A percentile compares a stretch with the other conserved stretches of the same genome.
Evolutionary conservation across 352 stramenopile species (phyloP).

Genomic region (Globisporangium paddicum): DNA sequence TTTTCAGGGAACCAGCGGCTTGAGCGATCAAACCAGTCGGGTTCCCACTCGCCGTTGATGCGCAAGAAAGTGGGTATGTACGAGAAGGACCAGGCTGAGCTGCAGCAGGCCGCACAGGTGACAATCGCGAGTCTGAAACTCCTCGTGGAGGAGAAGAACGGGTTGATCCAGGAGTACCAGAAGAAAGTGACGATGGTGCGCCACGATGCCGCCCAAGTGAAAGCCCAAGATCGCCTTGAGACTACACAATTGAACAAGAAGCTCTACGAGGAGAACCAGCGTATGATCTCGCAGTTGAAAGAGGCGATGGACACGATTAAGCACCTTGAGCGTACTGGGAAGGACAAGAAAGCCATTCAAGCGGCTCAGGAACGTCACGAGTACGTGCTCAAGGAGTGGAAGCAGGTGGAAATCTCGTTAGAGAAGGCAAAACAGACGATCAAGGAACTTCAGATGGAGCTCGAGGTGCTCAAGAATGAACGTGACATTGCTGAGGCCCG

Average conservation of each 20-base stretch:
- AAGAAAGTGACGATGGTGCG: constrained; percentile 45
- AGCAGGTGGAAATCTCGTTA: constrained; percentile 56
- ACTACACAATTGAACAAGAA: constrained; percentile 55
- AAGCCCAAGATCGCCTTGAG: constrained; percentile 51
- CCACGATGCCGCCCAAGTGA: constrained; percentile 37
- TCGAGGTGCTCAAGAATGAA: constrained; percentile 49
- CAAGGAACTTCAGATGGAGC: constrained; percentile 54
- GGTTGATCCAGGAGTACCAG: constrained; percentile 54
- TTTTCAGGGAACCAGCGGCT: constrained; percentile 17
- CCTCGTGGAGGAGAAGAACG: constrained; percentile 76
- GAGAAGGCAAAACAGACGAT: constrained; percentile 40
- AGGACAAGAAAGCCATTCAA: constrained; percentile 50
- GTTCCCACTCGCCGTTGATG: constrained; percentile 37
- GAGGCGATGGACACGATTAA: constrained; percentile 66
- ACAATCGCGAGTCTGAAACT: constrained; percentile 82
- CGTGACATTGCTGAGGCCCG: constrained; percentile 70
- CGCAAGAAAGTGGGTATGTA: constrained; percentile 64
- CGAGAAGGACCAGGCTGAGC: constrained; percentile 64
- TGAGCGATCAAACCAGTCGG: constrained; percentile 10
- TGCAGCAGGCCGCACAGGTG: constrained; percentile 72
- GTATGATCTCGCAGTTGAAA: constrained; percentile 65
- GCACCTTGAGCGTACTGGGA: constrained; percentile 51
- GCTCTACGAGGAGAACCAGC: constrained; percentile 76
- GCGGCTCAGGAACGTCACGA: constrained; percentile 63
- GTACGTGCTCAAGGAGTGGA: constrained; percentile 66